These are phyloP conservation scores for Blastobotrys ciferrii DNA, from an alignment of 1,139 yeast species.

Conservation along the genomic window DNA sequence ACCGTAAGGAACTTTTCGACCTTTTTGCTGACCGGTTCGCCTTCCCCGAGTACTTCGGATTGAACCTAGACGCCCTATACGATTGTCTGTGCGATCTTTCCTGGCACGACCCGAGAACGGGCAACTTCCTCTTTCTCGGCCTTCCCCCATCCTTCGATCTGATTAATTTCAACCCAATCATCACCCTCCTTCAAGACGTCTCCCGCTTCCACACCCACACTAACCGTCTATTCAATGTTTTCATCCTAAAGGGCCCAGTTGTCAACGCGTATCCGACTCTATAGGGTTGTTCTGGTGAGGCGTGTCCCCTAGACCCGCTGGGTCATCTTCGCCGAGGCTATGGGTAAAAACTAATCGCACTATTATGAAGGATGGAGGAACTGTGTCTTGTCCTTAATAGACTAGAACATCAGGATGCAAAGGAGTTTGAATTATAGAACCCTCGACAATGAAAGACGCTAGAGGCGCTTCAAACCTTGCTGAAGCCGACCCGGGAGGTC, in stretches of 20 bases:
- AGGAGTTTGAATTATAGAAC: no score
- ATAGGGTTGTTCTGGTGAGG: no score
- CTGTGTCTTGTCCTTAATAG: no score
- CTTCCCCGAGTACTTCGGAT: constrained; percentile 23
- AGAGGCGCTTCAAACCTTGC: no score
- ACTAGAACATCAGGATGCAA: no score
- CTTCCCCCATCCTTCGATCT: background rate
- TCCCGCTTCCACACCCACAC: background rate
- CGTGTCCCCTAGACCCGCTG: background rate
- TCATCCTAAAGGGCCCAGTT: background rate
- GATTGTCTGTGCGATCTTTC: constrained; percentile 21
- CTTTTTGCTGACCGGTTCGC: constrained; percentile 22
- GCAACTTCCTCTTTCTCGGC: constrained; percentile 4
- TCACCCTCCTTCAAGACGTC: background rate
- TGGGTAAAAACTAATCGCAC: no score
- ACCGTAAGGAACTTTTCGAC: constrained; percentile 15
- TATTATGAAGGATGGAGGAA: no score
- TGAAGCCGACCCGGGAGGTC: background rate
- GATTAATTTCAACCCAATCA: background rate
- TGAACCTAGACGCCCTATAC: constrained; percentile 20
- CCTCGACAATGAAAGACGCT: no score
- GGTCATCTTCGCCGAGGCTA: no score
- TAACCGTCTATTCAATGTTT: constrained; percentile 1
- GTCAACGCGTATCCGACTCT: background rate
- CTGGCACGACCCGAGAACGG: background rate